These are phyloP conservation scores for Aspergillus felis DNA, from an alignment of 2,329 filamentous ascomycete genomes.

Conservation along the genomic window DNA sequence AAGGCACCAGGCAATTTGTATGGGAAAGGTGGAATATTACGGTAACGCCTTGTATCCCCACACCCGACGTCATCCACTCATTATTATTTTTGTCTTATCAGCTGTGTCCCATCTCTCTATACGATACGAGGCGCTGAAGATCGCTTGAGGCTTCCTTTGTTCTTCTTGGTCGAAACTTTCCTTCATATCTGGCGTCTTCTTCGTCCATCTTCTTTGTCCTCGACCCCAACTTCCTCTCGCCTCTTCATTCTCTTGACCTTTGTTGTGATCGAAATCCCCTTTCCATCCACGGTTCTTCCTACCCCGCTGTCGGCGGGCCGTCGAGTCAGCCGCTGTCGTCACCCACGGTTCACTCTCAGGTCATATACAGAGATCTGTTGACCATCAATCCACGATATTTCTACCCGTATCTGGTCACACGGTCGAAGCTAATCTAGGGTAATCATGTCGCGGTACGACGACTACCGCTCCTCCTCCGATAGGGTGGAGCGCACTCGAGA, in stretches of 20 bases:
- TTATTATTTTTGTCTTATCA: background rate
- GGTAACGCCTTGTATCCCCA: conserved; percentile 3
- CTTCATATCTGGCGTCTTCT: conserved; percentile 5
- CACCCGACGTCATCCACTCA: background rate
- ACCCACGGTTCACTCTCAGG: conserved; percentile 31
- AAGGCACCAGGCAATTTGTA: background rate
- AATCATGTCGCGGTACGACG: conserved; percentile 36
- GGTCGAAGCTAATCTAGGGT: background rate
- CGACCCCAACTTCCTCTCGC: background rate
- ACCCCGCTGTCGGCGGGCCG: conserved; percentile 24
- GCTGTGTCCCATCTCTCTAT: background rate
- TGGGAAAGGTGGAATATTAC: background rate
- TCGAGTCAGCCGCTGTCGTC: conserved; percentile 33
- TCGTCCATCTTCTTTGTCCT: background rate
- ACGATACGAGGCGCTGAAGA: background rate
- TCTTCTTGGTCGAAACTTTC: background rate
- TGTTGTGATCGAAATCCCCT: background rate
- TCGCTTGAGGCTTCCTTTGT: background rate
- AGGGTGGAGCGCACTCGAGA: conserved; percentile 32
- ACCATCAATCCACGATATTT: background rate
- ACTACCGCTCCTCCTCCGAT: conserved; percentile 33
- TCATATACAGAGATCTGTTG: conserved; percentile 1
- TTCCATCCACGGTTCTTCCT: conserved; percentile 16
- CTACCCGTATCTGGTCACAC: conserved; percentile 11
- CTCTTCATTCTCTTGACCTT: background rate